Base-by-base conservation (phyloP, 2,329 filamentous ascomycete genomes). In the Epichloe sylvatica region DNA sequence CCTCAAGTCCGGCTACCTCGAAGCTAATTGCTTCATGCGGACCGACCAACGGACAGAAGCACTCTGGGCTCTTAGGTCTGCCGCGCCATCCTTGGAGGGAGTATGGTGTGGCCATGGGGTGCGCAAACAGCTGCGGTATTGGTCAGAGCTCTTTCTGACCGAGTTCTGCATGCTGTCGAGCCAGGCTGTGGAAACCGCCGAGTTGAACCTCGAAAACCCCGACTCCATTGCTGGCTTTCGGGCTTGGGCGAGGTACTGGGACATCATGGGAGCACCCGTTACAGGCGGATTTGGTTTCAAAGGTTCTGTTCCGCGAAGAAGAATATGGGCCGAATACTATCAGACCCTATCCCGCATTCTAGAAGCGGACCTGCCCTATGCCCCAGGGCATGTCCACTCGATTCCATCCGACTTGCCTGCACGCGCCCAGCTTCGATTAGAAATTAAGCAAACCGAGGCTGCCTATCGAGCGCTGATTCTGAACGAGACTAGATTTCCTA, bases 291-390 rank as follows among this genome's bases (percentile, higher is more conserved):
- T 72, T 50, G 77, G 77, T n/a, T 75, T 78, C 57, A 72, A 74
- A 53, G 76, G 78, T 19, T 67, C 76, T 9, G 73, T 82, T 17
- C 74, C 78, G 33, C 72, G 84, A 54, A 74, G 84, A 53, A 70
- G 79, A 39, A 80, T 94, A 42, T 96, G 90, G 90, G 81, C 78
- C 58, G 80, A 86, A 54, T 96, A 96, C 64, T 95, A 95, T 62
- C 70, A 79, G 42, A 79, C 84, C 1, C 69, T 96, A 17, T 94
- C 89, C 2, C 73, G 73, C n/a, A 78, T 94, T 36, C 66, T 96
- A 6, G 81, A 83, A 57, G 69, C 79, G 49, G 77, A 80, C 51
- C 60, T 86, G 21, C 70, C 80, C 0, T 86, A 80, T 47, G 73
- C 77, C 1, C 70, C 71, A 0, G 76, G 70, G 4, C 66, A 73